Evolutionary conservation across 176 grass and related monocot species (phyloP).

Genomic region (Eremochloa ophiuroides): DNA sequence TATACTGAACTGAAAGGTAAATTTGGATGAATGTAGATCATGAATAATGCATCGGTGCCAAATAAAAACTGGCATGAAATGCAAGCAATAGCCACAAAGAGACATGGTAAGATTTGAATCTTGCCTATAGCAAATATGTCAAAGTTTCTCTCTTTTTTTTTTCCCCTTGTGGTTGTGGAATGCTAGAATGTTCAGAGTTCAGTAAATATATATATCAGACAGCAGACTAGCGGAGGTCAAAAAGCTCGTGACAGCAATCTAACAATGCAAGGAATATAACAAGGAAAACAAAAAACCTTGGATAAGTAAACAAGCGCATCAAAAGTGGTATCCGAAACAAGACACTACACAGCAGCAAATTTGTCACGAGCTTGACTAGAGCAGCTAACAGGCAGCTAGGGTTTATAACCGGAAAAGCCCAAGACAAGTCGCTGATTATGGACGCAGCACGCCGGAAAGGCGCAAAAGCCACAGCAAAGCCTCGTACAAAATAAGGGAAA

Average conservation of each 20-base stretch:
- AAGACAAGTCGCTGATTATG: neutral
- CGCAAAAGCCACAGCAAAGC: constrained; percentile 22
- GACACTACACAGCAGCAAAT: neutral
- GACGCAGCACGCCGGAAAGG: constrained; percentile 11
- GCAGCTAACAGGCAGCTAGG: constrained; percentile 11
- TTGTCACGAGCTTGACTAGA: neutral
- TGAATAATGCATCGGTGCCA: neutral
- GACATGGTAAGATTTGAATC: neutral
- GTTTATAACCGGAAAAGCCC: constrained; percentile 20
- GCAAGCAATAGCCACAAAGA: neutral
- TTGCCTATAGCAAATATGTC: neutral
- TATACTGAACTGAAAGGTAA: neutral
- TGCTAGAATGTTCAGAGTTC: neutral
- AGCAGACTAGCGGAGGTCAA: neutral
- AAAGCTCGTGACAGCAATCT: neutral
- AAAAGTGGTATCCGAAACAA: neutral
- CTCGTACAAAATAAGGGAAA: constrained; percentile 15
- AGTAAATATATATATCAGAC: neutral
- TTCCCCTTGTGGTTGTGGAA: neutral
- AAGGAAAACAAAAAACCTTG: neutral
- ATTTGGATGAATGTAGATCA: neutral
- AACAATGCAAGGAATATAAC: neutral
- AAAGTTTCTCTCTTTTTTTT: too few relatives aligned
- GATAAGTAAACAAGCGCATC: neutral
- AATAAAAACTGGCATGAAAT: neutral